Evolutionary conservation across 23 red algal genomes (phyloP).

Genomic region (Pyropia haitanensis): DNA sequence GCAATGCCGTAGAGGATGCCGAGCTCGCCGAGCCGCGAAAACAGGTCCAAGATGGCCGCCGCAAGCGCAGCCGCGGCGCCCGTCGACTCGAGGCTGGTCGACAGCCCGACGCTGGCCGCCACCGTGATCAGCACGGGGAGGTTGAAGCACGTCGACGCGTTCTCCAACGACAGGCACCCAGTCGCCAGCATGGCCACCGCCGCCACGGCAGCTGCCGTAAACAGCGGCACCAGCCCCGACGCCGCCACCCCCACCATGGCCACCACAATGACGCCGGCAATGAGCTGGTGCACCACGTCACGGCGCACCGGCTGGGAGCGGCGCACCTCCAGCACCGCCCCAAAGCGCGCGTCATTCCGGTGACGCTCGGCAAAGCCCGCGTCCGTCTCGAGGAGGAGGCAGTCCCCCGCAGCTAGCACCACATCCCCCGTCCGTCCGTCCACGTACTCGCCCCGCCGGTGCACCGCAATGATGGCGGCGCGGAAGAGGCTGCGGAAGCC

Average conservation of each 20-base stretch:
- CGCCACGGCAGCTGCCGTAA: slow-evolving; percentile 19
- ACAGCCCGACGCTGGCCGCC: slow-evolving; percentile 32
- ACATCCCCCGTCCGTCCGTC: slow-evolving; percentile 48
- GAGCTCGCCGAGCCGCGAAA: slow-evolving; percentile 8
- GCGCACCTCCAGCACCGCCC: slow-evolving; percentile 33
- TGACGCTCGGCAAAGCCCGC: slow-evolving; percentile 33
- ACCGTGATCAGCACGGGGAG: slow-evolving; percentile 48
- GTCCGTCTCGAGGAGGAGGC: slow-evolving; percentile 47
- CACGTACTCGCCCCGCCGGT: slow-evolving; percentile 40
- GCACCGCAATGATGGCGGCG: slow-evolving; percentile 65
- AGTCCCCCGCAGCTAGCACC: slow-evolving; percentile 29
- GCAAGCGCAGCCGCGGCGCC: slow-evolving; percentile 49
- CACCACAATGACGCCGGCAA: slow-evolving; percentile 26
- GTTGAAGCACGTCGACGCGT: slow-evolving; percentile 33
- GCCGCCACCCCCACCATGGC: slow-evolving; percentile 29
- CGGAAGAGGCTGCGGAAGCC: slow-evolving; percentile 39
- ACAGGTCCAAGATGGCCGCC: slow-evolving; percentile 11
- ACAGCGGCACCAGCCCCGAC: slow-evolving; percentile 8
- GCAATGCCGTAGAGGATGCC: slow-evolving; percentile 54
- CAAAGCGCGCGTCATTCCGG: slow-evolving; percentile 49
- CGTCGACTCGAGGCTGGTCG: slow-evolving; percentile 21
- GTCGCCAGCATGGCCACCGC: slow-evolving; percentile 43
- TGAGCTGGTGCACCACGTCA: slow-evolving; percentile 38
- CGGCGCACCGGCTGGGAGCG: slow-evolving; percentile 32
- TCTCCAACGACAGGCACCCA: slow-evolving; percentile 29